These are phyloP conservation scores for Nyssa sinensis DNA, from an alignment of 148 eudicot species.

Conservation along the genomic window DNA sequence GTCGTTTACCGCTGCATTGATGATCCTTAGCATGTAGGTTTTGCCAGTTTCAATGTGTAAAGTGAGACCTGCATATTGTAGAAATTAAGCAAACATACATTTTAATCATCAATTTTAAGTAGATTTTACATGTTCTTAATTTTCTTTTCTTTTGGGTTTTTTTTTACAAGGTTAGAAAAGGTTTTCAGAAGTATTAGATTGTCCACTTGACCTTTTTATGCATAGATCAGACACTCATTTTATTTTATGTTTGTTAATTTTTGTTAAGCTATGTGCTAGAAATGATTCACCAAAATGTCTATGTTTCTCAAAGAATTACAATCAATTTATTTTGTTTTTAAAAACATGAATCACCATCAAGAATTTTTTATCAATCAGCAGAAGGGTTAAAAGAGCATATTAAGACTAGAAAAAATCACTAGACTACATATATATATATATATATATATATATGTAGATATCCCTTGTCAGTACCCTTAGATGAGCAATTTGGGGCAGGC, in stretches of 20 bases:
- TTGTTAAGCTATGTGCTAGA: too few relatives aligned
- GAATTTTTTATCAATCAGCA: background rate
- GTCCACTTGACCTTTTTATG: background rate
- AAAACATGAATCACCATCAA: background rate
- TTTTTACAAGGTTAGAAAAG: background rate
- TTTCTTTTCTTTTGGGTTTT: too few relatives aligned
- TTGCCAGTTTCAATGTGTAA: conserved; percentile 53
- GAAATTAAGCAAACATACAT: background rate
- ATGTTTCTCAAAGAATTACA: background rate
- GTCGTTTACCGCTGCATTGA: conserved; percentile 79
- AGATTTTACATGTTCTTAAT: background rate
- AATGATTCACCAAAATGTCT: too few relatives aligned
- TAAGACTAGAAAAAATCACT: background rate
- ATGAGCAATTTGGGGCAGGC: conserved; percentile 53
- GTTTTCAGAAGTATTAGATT: background rate
- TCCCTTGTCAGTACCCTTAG: conserved; percentile 23
- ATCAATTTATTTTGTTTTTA: background rate
- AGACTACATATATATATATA: background rate
- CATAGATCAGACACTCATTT: background rate
- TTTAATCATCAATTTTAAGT: background rate
- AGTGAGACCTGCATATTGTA: conserved; percentile 35
- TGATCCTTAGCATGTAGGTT: conserved; percentile 58
- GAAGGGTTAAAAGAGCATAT: background rate
- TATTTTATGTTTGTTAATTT: too few relatives aligned
- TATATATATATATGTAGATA: too few relatives aligned